Base-by-base conservation (phyloP, 2,329 filamentous ascomycete genomes). In the Monosporascus cannonballus region DNA sequence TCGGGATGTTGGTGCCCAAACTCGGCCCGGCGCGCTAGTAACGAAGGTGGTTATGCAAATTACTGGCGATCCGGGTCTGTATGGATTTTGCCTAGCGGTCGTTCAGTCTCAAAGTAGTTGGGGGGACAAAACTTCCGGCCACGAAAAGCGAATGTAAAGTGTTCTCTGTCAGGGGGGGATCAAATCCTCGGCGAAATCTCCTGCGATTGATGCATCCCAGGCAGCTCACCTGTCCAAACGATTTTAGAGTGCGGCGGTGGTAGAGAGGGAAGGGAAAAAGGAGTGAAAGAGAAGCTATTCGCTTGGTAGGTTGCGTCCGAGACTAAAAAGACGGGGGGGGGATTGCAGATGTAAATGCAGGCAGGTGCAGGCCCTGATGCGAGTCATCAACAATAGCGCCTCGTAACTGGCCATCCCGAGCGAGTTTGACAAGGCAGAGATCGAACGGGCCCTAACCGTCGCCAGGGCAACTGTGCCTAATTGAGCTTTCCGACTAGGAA, bases 181-280 rank as follows among this genome's bases (percentile, higher is more conserved):
- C 50, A 55, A 48, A 57, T 52, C 49, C 38, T 56, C 34, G 34
- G 27, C 14, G 27, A 49, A 36, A 37, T 52, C 54, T 47, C 46
- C 55, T 53, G 50, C 15, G 17, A 24, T 46, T 15, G n/a, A 49
- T 49, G 53, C 58, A 60, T 60, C 53, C 50, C 53, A 60, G 58
- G 54, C 58, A 48, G 30, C 1, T 34, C 30, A 34, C 9, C 3
- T 14, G 30, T 34, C 11, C 30, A 14, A 41, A 46, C 42, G 30
- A 17, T 30, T 27, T 46, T 18, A 17, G 42, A 18, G n/a, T 25
- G 24, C 20, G 41, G 41, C 14, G 24, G 25, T 6, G 25, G 20
- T 25, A 22, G 15, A 27, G 42, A 30, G 24, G 17, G 20, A 46
- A 30, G 8, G 24, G 24, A 5, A 20, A 42, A 42, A 24, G 5